Evolutionary conservation across 768 basidiomycete genomes (phyloP), one percentile per base, ranked within the genome.

Genomic region (Tylopilus subfusipes): DNA sequence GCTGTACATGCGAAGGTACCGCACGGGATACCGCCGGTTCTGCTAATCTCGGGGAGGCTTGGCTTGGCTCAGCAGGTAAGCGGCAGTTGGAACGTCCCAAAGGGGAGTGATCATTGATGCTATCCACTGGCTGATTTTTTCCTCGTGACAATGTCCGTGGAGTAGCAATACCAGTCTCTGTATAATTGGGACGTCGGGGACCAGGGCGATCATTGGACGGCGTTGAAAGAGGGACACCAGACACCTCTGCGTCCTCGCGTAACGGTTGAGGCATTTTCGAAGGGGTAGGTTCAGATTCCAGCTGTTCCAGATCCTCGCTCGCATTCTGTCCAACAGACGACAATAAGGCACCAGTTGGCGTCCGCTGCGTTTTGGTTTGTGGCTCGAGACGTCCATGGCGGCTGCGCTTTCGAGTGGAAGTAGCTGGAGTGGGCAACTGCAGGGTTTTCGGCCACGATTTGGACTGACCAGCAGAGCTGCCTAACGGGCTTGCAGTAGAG

Each of bases 341-440:
- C 22, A 16, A n/a, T 5, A 14, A 29, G 8, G 48, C 25, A 42
- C 40, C 43, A 19, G 46, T 13, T 12, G 47, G 25, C 30, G 42
- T n/a, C 5, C 7, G 27, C 4, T 21, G 53, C n/a, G 11, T 27
- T 22, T 50, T 50, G 29, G 30, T 29, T 3, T 40, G 50, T 24
- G 27, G 24, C 31, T 45, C 49, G 16, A 21, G 27, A 40, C 51
- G 22, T 19, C 18, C 42, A 27, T 19, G 25, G 25, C 52, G 55
- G 25, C 12, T 36, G 24, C 55, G 57, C 45, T 56, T 69, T 46
- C 68, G 60, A 19, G 54, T 6, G 5, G 66, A 58, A 24, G 60
- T 29, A 9, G 48, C 56, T 16, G 67, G 67, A 22, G 67, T 68
- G 13, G 60, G 67, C n/a, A 68, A 33, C 30, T 68, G 66, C 29